Conservation (phyloP, 192 early-diverging fungal species). For the Coemansia sp. region DNA sequence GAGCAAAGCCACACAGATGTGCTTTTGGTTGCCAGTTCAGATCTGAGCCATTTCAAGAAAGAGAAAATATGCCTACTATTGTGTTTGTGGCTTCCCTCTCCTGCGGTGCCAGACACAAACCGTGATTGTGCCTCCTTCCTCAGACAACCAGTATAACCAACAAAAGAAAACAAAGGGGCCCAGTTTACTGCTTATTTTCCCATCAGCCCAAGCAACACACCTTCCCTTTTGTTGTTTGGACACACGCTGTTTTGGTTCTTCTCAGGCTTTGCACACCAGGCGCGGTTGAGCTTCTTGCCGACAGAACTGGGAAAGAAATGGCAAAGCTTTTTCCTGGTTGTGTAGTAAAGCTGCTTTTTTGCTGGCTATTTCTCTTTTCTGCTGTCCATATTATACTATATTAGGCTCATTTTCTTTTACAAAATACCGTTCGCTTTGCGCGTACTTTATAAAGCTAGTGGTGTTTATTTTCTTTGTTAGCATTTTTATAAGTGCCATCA, state of each 20-base stretch:
- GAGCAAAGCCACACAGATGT: not conserved
- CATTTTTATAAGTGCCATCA: not conserved
- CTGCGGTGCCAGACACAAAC: not conserved
- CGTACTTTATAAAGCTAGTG: not conserved
- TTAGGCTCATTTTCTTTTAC: not conserved
- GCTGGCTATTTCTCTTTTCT: too few relatives aligned
- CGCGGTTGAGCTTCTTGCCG: not conserved
- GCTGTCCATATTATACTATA: too few relatives aligned
- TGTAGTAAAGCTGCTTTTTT: too few relatives aligned
- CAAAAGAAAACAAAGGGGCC: slow-evolving; percentile 12
- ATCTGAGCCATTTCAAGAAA: not conserved
- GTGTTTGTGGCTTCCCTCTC: not conserved
- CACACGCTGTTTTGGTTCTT: not conserved
- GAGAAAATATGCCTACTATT: not conserved
- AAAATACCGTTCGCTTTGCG: not conserved
- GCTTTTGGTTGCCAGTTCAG: not conserved
- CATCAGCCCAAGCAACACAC: slow-evolving; percentile 10
- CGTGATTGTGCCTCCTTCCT: not conserved
- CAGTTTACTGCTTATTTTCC: slow-evolving; percentile 16
- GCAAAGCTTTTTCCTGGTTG: too few relatives aligned
- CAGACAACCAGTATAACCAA: slow-evolving; percentile 2
- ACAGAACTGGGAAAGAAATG: too few relatives aligned
- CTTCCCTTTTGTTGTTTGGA: slow-evolving; percentile 2
- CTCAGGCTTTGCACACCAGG: not conserved
- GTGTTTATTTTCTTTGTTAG: not conserved